A percentile compares a stretch with the other conserved stretches of the same genome.
Evolutionary conservation across 331 rosid species (phyloP).

Genomic region (Saraca asoca): DNA sequence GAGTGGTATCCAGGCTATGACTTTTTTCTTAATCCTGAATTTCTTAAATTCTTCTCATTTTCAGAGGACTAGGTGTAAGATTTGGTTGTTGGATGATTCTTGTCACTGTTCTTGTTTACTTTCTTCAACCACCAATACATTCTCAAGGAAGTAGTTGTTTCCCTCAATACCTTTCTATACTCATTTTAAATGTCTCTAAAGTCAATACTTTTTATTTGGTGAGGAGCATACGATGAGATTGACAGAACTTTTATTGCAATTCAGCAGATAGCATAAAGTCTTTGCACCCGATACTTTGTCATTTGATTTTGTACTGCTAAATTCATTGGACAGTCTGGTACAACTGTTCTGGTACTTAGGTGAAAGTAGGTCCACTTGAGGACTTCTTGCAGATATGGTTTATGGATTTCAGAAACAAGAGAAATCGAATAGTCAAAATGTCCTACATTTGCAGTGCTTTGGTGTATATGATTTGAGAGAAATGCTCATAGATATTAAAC

Average conservation of each 20-base stretch:
- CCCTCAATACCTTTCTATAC: background rate
- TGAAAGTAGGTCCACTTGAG: background rate
- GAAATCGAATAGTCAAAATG: background rate
- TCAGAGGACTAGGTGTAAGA: background rate
- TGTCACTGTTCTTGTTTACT: background rate
- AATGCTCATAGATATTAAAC: background rate
- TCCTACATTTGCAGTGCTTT: background rate
- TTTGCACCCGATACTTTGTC: background rate
- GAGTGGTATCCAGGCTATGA: background rate
- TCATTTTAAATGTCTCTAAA: constrained; percentile 4
- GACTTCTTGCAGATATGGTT: background rate
- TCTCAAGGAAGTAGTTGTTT: background rate
- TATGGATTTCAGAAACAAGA: background rate
- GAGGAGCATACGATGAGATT: background rate
- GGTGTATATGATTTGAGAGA: background rate
- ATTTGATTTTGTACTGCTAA: no score
- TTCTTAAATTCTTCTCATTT: background rate
- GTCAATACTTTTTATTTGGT: background rate
- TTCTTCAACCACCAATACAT: background rate
- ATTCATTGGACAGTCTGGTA: no score
- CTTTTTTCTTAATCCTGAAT: background rate
- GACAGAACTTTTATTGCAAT: background rate
- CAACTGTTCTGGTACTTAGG: background rate
- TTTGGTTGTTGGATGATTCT: background rate
- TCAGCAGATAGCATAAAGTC: background rate